phyloP scores from a whole-genome alignment of 176 grass and related monocot species.

The Musa schizocarpa region DNA sequence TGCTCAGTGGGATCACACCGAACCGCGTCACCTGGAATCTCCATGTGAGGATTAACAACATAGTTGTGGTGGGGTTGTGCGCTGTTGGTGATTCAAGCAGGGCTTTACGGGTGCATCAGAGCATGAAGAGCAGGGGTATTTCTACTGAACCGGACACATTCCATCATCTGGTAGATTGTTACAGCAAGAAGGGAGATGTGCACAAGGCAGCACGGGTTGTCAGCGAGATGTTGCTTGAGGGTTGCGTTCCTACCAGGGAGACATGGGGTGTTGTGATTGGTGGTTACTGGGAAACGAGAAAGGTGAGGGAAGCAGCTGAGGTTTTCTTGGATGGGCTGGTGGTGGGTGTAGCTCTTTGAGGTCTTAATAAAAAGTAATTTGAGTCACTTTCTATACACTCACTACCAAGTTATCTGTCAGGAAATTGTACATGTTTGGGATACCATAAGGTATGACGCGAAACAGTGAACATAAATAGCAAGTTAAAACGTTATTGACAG shows the following conservation, averaged over 20 bases:
- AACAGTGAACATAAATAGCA: too few relatives aligned
- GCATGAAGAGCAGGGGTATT: constrained; percentile 58
- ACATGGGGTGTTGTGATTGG: constrained; percentile 51
- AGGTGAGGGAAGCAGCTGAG: constrained; percentile 37
- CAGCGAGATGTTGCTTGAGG: constrained; percentile 67
- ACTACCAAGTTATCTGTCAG: too few relatives aligned
- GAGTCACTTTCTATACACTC: background rate
- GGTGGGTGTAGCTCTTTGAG: constrained; percentile 5
- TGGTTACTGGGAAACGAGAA: constrained; percentile 56
- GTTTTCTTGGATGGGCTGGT: constrained; percentile 31
- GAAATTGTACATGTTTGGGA: too few relatives aligned
- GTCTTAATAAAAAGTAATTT: background rate
- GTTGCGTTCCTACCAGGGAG: constrained; percentile 57
- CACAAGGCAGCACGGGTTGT: constrained; percentile 51
- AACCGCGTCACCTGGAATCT: constrained; percentile 76
- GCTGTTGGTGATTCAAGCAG: constrained; percentile 29
- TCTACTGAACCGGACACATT: constrained; percentile 53
- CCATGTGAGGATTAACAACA: constrained; percentile 67
- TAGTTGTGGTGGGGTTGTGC: constrained; percentile 51
- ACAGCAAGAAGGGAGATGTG: constrained; percentile 48
- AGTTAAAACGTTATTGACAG: too few relatives aligned
- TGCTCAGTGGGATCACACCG: constrained; percentile 45
- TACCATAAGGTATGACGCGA: too few relatives aligned
- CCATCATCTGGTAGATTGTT: constrained; percentile 48
- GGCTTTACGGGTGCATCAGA: constrained; percentile 61